A percentile compares a stretch with the other conserved stretches of the same genome.
phyloP scores from a whole-genome alignment of 495 filamentous ascomycete genomes.

The Aspergillus conjunctus region DNA sequence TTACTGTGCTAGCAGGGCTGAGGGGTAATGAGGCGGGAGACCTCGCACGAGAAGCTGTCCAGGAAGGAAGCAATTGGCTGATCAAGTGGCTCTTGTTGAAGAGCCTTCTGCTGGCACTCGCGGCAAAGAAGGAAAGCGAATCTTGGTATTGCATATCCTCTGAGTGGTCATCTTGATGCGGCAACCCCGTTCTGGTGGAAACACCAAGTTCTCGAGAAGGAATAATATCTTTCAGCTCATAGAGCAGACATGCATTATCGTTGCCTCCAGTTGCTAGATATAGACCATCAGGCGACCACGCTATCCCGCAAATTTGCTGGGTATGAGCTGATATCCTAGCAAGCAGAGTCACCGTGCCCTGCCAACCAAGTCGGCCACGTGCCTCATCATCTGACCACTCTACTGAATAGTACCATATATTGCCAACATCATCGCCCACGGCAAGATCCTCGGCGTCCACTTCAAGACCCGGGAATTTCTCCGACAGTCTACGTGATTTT shows the following conservation, averaged over 20 bases:
- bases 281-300: conserved; percentile 78
- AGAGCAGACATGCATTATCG: conserved; percentile 86
- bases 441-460: conserved; percentile 71
- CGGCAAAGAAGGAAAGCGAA: conserved; percentile 27
- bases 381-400: conserved; percentile 70
- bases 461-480: conserved; percentile 35
- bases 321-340: conserved; percentile 76
- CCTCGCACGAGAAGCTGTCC: conserved; percentile 27
- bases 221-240: conserved; percentile 66
- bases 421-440: conserved; percentile 85
- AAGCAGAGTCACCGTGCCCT: conserved; percentile 74
- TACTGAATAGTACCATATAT: conserved; percentile 83
- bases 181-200: conserved; percentile 8
- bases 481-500: conserved; percentile 44
- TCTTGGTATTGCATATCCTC: conserved; percentile 20
- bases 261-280: conserved; percentile 89
- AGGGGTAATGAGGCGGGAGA: conserved; percentile 30
- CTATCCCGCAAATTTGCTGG: conserved; percentile 89
- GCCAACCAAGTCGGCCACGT: conserved; percentile 61
- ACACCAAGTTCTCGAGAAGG: conserved; percentile 24
- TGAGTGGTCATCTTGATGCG: conserved; percentile 12
- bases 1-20: conserved; percentile 32
- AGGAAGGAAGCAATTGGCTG: conserved; percentile 34
- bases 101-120: conserved; percentile 22
- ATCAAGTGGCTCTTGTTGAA: conserved; percentile 30